phyloP scores from a whole-genome alignment of 768 basidiomycete genomes.

The Tubosaeta sp. region DNA sequence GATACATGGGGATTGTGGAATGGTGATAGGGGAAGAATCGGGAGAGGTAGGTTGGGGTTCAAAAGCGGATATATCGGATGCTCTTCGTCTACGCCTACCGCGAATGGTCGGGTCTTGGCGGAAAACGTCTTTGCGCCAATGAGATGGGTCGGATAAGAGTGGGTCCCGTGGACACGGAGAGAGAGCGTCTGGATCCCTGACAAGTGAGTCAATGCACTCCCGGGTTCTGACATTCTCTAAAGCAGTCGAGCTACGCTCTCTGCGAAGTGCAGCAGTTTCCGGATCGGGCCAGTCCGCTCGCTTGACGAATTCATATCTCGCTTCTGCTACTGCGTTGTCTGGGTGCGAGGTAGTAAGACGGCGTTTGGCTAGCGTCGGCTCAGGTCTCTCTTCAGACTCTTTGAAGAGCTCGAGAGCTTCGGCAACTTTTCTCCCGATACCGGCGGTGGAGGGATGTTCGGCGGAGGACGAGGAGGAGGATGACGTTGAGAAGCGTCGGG shows the following conservation, averaged over 20 bases:
- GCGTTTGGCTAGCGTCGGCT: constrained; percentile 22
- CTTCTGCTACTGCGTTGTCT: constrained; percentile 54
- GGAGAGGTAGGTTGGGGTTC: constrained; percentile 32
- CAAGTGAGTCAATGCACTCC: constrained; percentile 35
- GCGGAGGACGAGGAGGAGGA: constrained; percentile 20
- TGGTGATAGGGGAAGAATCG: constrained; percentile 15
- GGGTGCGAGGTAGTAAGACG: constrained; percentile 35
- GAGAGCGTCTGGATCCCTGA: constrained; percentile 18
- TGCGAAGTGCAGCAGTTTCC: constrained; percentile 63
- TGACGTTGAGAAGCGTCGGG: constrained; percentile 31
- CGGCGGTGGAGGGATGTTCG: constrained; percentile 20
- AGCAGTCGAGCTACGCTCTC: constrained; percentile 62
- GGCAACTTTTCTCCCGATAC: constrained; percentile 79
- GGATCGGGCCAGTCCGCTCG: constrained; percentile 83
- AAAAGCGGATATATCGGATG: constrained; percentile 36
- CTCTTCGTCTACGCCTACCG: constrained; percentile 60
- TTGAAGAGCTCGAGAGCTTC: constrained; percentile 80
- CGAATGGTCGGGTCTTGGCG: constrained; percentile 42
- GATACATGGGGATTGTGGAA: constrained; percentile 37
- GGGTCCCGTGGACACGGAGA: constrained; percentile 39
- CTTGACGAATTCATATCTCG: constrained; percentile 78
- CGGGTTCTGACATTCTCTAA: constrained; percentile 54
- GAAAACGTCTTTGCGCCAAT: constrained; percentile 54
- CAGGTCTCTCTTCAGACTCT: constrained; percentile 49
- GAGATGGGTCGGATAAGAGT: constrained; percentile 43